Conservation (phyloP, 345 rosid species). For the Lumnitzera littorea region DNA sequence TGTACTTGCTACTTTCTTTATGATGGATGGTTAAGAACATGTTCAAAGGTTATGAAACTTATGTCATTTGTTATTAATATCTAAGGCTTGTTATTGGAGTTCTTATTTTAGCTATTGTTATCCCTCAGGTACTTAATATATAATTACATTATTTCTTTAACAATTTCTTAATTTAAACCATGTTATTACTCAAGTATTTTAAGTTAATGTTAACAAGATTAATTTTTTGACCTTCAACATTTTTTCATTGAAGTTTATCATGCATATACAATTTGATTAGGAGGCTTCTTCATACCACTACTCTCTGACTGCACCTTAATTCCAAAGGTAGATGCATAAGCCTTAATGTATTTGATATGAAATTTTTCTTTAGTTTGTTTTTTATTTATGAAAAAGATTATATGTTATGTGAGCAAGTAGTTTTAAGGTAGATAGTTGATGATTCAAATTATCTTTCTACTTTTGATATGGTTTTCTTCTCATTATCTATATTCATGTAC, state of each 20-base stretch:
- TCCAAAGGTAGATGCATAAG: too few species aligned
- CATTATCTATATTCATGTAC: constrained; percentile 2
- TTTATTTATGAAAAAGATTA: neutral
- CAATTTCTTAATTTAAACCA: too few species aligned
- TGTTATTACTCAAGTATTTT: too few species aligned
- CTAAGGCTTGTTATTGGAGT: constrained; percentile 96
- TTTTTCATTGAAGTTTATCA: neutral
- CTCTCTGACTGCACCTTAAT: too few species aligned
- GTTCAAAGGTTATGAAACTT: neutral
- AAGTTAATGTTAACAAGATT: too few species aligned
- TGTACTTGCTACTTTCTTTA: constrained; percentile 8
- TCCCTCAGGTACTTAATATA: constrained; percentile 57
- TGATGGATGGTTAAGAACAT: neutral
- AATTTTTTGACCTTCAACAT: too few species aligned
- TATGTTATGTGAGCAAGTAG: neutral
- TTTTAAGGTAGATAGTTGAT: neutral
- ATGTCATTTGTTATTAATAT: constrained; percentile 4
- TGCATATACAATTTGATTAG: neutral
- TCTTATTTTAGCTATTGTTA: constrained; percentile 82
- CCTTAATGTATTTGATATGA: too few species aligned
- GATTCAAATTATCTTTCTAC: neutral
- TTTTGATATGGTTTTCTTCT: neutral
- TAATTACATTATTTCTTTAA: too few species aligned
- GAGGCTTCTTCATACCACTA: neutral
- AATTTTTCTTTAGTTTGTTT: too few species aligned